These are phyloP conservation scores for Sarocladiaceae sp. DNA, from an alignment of 2,329 filamentous ascomycete genomes.

Conservation along the genomic window DNA sequence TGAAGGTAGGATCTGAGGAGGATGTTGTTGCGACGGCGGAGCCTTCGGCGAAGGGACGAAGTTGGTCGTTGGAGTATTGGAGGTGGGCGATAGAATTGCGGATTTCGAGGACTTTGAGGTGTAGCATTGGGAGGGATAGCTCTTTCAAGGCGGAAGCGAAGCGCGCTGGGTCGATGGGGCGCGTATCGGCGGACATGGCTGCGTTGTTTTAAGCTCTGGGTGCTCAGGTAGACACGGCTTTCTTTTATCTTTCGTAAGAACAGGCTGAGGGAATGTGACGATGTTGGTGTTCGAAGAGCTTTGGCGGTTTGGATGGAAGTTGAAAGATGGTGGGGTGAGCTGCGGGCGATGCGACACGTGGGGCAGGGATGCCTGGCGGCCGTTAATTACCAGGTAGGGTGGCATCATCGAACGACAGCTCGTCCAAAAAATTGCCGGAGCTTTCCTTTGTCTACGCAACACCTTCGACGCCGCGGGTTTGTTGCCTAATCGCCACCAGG, in stretches of 20 bases:
- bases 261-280: neutral
- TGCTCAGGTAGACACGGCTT: too few species aligned
- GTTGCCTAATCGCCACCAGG: too few species aligned
- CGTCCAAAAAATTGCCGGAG: neutral
- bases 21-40: conserved; percentile 26
- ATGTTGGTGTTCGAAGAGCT: neutral
- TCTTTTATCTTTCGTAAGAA: too few species aligned
- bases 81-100: conserved; percentile 72
- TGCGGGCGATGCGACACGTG: conserved; percentile 5
- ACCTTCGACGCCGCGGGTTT: neutral
- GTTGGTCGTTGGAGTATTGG: conserved; percentile 68
- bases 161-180: conserved; percentile 56
- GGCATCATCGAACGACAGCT: conserved; percentile 1
- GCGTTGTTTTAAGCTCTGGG: neutral
- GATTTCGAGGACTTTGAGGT: conserved; percentile 72
- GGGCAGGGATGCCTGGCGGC: conserved; percentile 6
- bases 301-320: neutral
- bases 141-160: conserved; percentile 66
- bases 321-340: neutral
- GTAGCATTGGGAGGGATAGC: conserved; percentile 62
- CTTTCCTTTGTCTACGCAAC: too few species aligned
- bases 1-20: conserved; percentile 7
- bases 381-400: too few species aligned
- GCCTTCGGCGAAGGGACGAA: conserved; percentile 62
- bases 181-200: conserved; percentile 57